A percentile compares a stretch with the other conserved stretches of the same genome.
phyloP scores from a whole-genome alignment of 805 yeast genomes.

The Saccharomycopsis malanga region DNA sequence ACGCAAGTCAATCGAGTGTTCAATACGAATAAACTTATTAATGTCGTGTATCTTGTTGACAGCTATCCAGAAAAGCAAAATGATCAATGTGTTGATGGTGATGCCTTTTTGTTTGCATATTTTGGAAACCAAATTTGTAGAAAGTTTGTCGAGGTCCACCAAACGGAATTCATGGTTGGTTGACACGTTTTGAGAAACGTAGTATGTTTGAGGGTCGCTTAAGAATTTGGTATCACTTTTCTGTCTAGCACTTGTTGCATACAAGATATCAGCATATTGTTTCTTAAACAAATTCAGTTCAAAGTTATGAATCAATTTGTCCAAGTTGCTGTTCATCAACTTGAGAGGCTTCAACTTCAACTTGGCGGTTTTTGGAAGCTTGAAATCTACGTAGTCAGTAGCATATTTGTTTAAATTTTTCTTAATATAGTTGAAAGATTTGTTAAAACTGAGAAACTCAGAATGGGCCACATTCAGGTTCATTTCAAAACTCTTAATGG shows the following conservation, averaged over 20 bases:
- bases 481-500: neutral
- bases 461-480: too few species aligned
- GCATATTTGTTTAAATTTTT: neutral
- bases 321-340: neutral
- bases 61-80: slow-evolving; percentile 1
- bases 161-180: neutral
- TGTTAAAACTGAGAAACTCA: neutral
- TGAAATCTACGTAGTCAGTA: neutral
- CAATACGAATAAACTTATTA: neutral
- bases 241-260: too few species aligned
- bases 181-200: neutral
- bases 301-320: neutral
- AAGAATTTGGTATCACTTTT: neutral
- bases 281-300: slow-evolving; percentile 2
- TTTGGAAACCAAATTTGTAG: neutral
- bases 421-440: neutral
- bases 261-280: neutral
- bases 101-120: neutral
- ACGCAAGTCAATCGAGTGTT: slow-evolving; percentile 1
- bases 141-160: neutral
- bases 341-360: slow-evolving; percentile 7
- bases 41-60: neutral
- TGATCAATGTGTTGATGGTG: neutral
- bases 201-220: too few species aligned
- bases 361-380: slow-evolving; percentile 2